phyloP scores from a whole-genome alignment of 1,139 yeast genomes.

The Scheffersomyces quercinus region DNA sequence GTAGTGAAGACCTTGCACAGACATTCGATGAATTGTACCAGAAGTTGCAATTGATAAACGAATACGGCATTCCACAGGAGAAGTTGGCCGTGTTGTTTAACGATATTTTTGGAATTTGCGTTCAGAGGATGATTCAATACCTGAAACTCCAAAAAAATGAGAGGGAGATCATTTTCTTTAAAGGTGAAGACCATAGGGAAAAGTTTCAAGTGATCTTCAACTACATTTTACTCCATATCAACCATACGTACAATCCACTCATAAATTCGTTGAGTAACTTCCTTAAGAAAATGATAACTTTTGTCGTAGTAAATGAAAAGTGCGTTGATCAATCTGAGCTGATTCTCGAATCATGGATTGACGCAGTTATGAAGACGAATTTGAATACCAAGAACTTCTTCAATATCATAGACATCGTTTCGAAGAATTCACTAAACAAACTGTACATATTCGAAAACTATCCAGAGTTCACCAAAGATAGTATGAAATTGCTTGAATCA shows the following conservation, averaged over 20 bases:
- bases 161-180: constrained; percentile 5
- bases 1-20: background rate
- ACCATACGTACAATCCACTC: constrained; percentile 68
- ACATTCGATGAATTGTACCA: background rate
- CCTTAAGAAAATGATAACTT: constrained; percentile 49
- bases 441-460: constrained; percentile 38
- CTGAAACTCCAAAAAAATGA: constrained; percentile 2
- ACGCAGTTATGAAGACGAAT: constrained; percentile 41
- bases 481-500: constrained; percentile 52
- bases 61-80: constrained; percentile 11
- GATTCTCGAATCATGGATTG: constrained; percentile 46
- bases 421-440: constrained; percentile 39
- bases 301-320: constrained; percentile 27
- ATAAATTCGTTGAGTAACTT: constrained; percentile 67
- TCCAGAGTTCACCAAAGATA: constrained; percentile 45
- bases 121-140: constrained; percentile 51
- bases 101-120: constrained; percentile 67
- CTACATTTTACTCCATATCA: constrained; percentile 67
- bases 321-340: constrained; percentile 10
- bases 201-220: constrained; percentile 32
- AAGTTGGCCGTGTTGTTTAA: constrained; percentile 32
- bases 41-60: constrained; percentile 2
- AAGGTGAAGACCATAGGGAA: constrained; percentile 4
- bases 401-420: constrained; percentile 56
- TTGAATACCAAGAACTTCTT: constrained; percentile 59